These are phyloP conservation scores for Paramarasmius palmivorus DNA, from an alignment of 1,284 basidiomycete species.

Conservation along the genomic window DNA sequence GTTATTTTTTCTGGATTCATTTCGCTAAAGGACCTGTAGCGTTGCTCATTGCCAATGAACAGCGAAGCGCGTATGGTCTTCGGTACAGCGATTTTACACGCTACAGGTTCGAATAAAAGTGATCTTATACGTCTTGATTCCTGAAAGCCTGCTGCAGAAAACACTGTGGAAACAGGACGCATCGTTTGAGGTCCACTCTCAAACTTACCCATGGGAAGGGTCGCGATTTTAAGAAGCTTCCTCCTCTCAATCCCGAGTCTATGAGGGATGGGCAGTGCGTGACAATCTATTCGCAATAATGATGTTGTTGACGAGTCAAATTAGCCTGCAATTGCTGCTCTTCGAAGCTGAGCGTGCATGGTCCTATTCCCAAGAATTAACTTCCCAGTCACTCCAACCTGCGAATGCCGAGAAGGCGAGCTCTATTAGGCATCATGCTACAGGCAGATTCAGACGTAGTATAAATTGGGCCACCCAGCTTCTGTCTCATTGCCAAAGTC, in stretches of 20 bases:
- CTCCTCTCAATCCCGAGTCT: conserved; percentile 61
- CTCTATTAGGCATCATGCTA: conserved; percentile 70
- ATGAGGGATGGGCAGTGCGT: conserved; percentile 83
- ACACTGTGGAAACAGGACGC: conserved; percentile 89
- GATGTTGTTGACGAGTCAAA: conserved; percentile 13
- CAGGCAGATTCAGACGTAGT: conserved; percentile 82
- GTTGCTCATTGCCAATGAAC: conserved; percentile 83
- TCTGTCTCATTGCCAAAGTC: conserved; percentile 70
- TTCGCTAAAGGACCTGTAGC: conserved; percentile 42
- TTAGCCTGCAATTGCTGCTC: conserved; percentile 79
- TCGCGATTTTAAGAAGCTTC: conserved; percentile 84
- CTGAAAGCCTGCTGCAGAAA: conserved; percentile 49
- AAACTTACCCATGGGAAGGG: conserved; percentile 89
- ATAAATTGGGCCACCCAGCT: conserved; percentile 84
- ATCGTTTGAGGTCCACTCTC: conserved; percentile 82
- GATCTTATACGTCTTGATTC: too few relatives aligned
- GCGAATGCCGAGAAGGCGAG: conserved; percentile 51
- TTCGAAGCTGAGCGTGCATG: conserved; percentile 93
- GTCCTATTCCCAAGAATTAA: conserved; percentile 85
- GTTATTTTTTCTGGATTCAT: conserved; percentile 6
- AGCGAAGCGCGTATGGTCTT: conserved; percentile 88
- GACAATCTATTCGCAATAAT: not conserved
- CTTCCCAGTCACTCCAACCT: conserved; percentile 54
- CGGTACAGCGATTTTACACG: conserved; percentile 87
- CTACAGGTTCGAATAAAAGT: conserved; percentile 75